phyloP scores from a whole-genome alignment of 208 protist genomes.

The Kentomonas sorsogonicus region DNA sequence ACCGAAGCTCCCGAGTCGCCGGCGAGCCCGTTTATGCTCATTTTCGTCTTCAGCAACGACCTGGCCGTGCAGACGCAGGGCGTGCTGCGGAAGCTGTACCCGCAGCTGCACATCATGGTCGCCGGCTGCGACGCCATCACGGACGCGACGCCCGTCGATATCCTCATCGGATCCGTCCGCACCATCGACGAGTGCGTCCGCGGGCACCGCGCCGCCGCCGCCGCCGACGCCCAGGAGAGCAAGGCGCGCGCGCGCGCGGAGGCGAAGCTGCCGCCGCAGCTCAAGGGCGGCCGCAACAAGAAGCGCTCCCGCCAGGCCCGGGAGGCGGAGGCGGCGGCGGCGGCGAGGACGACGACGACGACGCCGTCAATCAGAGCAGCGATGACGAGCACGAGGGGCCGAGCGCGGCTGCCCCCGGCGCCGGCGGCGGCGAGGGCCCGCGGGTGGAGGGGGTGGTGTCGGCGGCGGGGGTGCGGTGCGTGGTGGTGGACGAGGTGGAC shows the following conservation, averaged over 20 bases:
- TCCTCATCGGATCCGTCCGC: constrained; percentile 73
- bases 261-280: constrained; percentile 20
- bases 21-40: constrained; percentile 64
- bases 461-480: constrained; percentile 50
- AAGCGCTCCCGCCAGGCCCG: neutral
- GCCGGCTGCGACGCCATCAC: constrained; percentile 65
- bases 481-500: constrained; percentile 89
- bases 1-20: neutral
- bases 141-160: constrained; percentile 20
- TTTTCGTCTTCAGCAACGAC: constrained; percentile 88
- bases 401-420: neutral
- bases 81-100: constrained; percentile 73
- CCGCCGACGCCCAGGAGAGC: constrained; percentile 32
- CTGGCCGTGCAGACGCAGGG: constrained; percentile 78
- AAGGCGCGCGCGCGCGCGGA: constrained; percentile 21
- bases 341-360: constrained; percentile 13
- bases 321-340: neutral
- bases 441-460: constrained; percentile 19
- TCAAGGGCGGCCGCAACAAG: neutral
- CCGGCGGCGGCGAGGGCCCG: constrained; percentile 15
- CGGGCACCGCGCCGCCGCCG: constrained; percentile 31
- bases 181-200: constrained; percentile 73
- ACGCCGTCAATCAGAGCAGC: constrained; percentile 24
- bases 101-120: constrained; percentile 46
- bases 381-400: constrained; percentile 21